Evolutionary conservation across 1,139 yeast genomes (phyloP).

Genomic region (Pichia sp.): DNA sequence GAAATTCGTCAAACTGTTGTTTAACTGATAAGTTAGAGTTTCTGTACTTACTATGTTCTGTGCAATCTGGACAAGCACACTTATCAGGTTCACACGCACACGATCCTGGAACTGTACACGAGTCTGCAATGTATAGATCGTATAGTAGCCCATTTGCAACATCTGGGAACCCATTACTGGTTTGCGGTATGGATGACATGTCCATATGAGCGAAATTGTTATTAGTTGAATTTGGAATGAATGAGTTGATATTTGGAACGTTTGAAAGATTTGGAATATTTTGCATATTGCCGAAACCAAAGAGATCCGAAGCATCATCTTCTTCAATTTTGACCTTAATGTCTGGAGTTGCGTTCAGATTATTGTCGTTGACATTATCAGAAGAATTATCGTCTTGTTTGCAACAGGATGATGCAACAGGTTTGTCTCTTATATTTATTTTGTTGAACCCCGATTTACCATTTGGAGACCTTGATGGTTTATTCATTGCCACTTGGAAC

Average conservation of each 20-base stretch:
- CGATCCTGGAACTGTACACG: slow-evolving; percentile 50
- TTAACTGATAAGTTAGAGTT: slow-evolving; percentile 15
- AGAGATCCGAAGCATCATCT: background rate
- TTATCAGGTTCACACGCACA: slow-evolving; percentile 46
- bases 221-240: background rate
- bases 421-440: background rate
- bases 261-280: background rate
- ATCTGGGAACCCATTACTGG: background rate
- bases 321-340: background rate
- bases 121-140: slow-evolving; percentile 32
- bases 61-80: slow-evolving; percentile 50
- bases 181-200: background rate
- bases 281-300: background rate
- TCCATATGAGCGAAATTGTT: background rate
- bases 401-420: background rate
- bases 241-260: too few relatives aligned
- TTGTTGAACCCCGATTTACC: background rate
- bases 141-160: slow-evolving; percentile 18
- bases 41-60: slow-evolving; percentile 38
- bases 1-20: slow-evolving; percentile 19
- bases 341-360: background rate
- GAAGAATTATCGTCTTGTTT: background rate
- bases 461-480: background rate
- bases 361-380: too few relatives aligned
- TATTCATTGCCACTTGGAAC: slow-evolving; percentile 7